Evolutionary conservation across 1,139 yeast genomes (phyloP), one percentile per base, ranked within the genome.

Genomic region (Sugiyamaella sp.): DNA sequence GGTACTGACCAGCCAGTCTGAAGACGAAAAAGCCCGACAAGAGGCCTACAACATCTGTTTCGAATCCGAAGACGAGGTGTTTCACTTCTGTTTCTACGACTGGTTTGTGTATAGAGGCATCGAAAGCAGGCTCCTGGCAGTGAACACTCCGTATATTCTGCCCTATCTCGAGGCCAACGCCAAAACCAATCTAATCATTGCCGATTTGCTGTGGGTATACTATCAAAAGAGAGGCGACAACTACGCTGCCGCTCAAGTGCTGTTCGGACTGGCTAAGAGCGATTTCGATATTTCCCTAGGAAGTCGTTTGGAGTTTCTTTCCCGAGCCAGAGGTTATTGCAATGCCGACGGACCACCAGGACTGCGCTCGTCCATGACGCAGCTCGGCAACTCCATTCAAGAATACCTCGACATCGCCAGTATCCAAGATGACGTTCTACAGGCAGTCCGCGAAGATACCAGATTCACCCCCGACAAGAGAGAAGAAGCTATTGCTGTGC

Each of bases 241-340:
- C 67, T 85, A 80, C 63, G 84, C 85, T 44, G 96, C 98, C 16
- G 97, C 98, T 0, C 82, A 81, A 60, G 88, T 89, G 32, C 77
- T 95, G 55, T 86, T 85, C 63, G 78, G 82, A 6, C 74, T 93
- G 58, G 86, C 97, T 0, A 75, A 82, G 20, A 84, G 95, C 24
- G 86, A 85, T 52, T 90, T 90, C 68, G 79, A 80, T 12, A 76
- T 93, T 53, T 73, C 79, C 39, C 77, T 93, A 58, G 78, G 80
- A 39, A 86, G 86, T 63, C 80, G 99, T 68, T 85, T 93, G 48
- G 97, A 91, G 69, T 90, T 81, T 66, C 77, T 93, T 56, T 88
- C 97, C 1, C 80, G 98, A 61, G 98, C 97, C 0, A 87, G 86
- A 68, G 97, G 97, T 2, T 91, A 89, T 74, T 88, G 97, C 67